Percentiles rank a stretch among this genome's conserved stretches.
Evolutionary conservation across 768 basidiomycete genomes (phyloP).

Genomic region (Tephrocybe sp.): DNA sequence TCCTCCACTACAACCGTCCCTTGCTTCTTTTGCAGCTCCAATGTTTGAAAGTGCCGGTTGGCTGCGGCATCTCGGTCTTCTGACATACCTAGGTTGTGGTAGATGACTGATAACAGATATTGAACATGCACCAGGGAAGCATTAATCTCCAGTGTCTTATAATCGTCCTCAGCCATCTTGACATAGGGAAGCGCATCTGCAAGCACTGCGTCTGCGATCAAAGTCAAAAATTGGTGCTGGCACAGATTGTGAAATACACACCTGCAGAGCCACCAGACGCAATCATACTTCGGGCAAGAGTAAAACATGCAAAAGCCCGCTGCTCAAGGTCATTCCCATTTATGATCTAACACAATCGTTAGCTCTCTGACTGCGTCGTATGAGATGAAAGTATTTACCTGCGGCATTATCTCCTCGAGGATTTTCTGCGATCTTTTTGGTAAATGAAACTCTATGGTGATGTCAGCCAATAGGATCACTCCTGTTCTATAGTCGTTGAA

Average conservation of each 20-base stretch:
- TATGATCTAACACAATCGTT: constrained; percentile 48
- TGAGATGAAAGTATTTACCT: constrained; percentile 40
- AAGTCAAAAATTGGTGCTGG: not conserved
- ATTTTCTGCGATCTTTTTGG: constrained; percentile 61
- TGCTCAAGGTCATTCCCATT: constrained; percentile 73
- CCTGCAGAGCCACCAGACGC: constrained; percentile 50
- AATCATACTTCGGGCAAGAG: constrained; percentile 73
- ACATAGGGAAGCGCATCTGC: constrained; percentile 63
- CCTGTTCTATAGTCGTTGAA: constrained; percentile 67
- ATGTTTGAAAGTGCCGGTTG: constrained; percentile 45
- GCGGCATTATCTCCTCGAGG: constrained; percentile 80
- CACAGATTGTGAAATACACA: constrained; percentile 25
- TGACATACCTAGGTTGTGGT: constrained; percentile 64
- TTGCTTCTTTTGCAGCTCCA: constrained; percentile 37
- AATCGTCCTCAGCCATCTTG: constrained; percentile 65
- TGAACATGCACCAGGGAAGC: constrained; percentile 66
- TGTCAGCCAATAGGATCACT: constrained; percentile 73
- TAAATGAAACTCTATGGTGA: constrained; percentile 77
- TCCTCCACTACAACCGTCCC: constrained; percentile 48
- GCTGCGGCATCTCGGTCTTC: constrained; percentile 56
- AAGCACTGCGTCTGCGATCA: constrained; percentile 38
- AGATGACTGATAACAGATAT: constrained; percentile 68
- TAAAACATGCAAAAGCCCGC: constrained; percentile 73
- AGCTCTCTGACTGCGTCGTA: not conserved
- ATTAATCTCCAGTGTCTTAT: constrained; percentile 54